A percentile compares a stretch with the other conserved stretches of the same genome.
Evolutionary conservation across 2,329 filamentous ascomycete species (phyloP).

Genomic region (Pseudonectria buxi): DNA sequence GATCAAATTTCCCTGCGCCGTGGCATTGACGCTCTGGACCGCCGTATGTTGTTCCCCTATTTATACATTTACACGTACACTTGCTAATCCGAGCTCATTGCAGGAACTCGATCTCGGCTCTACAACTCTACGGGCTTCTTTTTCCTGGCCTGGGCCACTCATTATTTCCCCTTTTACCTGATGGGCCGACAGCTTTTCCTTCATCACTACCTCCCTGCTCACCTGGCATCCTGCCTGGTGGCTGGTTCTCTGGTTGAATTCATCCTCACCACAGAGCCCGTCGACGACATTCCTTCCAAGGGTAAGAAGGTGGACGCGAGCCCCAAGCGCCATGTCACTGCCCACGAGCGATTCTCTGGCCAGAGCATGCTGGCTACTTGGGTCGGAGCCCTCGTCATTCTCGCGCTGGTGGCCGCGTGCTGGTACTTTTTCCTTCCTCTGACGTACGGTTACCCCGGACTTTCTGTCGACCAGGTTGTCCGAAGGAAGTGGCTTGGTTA

Average conservation of each 20-base stretch:
- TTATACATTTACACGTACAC: neutral
- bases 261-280: constrained; percentile 84
- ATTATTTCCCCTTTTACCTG: constrained; percentile 95
- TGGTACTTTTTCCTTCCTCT: constrained; percentile 94
- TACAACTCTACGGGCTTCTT: constrained; percentile 99
- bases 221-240: constrained; percentile 83
- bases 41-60: constrained; percentile 45
- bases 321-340: constrained; percentile 60
- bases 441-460: constrained; percentile 89
- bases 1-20: constrained; percentile 91
- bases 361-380: constrained; percentile 74
- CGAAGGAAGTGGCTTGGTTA: constrained; percentile 94
- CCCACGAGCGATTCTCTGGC: constrained; percentile 70
- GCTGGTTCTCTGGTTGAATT: constrained; percentile 91
- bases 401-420: constrained; percentile 61
- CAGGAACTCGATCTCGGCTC: constrained; percentile 82
- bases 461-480: constrained; percentile 70
- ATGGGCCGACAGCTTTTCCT: constrained; percentile 98
- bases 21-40: constrained; percentile 86
- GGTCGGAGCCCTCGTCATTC: constrained; percentile 67
- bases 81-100: constrained; percentile 23
- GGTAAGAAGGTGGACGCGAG: constrained; percentile 39
- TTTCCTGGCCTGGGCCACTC: constrained; percentile 94
- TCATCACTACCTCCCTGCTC: constrained; percentile 93
- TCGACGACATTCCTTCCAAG: constrained; percentile 46